Base-by-base conservation (phyloP, 2,329 filamentous ascomycete species). In the Proliferodiscus dingleyae region DNA sequence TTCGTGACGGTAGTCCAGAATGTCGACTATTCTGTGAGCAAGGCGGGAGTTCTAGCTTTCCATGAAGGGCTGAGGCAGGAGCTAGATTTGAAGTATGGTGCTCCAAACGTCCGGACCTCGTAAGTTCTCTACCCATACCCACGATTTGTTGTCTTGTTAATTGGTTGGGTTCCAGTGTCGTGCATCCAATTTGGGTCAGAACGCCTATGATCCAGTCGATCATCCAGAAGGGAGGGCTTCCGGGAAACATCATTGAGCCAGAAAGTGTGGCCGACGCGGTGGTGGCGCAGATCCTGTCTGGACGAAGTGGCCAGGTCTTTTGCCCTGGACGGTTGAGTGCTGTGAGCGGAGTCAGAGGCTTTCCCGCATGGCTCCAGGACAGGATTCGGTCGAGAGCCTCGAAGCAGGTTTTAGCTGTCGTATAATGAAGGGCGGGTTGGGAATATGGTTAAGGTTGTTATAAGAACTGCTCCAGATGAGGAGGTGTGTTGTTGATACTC, bases 21-120 rank as follows among this genome's bases (percentile, higher is more conserved):
- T 50, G 70, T 70, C 8, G 73, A 77, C 50, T 80, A 80, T 58
- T 68, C 65, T 36, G 67, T 66, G 43, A 71, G 70, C 37, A 80
- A 80, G 60, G 69, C 70, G 0, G 72, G 68, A 18, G 73, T 73
- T 0, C 59, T 78, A 21, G 66, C 71, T 3, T 75, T 79, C 59
- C 74, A 80, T 50, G 76, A 80, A 62, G 68, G 68, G 3, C 42
- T 70, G 52, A 56, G 59, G 3, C 64, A 67, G 54, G 68, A 71
- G 46, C 48, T 70, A 39, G 57, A 58, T 16, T 37, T 51, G 10
- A 63, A 58, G 56, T 67, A 69, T 42, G 60, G 66, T 7, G 65
- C 66, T 4, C 56, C 58, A 1, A 64, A 61, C 26, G 65, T 70
- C 41, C 60, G 66, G 19, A 70, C 67, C 2, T 69, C 61, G 64